Base-by-base conservation (phyloP, 331 rosid species). In the Cydonia oblonga region DNA sequence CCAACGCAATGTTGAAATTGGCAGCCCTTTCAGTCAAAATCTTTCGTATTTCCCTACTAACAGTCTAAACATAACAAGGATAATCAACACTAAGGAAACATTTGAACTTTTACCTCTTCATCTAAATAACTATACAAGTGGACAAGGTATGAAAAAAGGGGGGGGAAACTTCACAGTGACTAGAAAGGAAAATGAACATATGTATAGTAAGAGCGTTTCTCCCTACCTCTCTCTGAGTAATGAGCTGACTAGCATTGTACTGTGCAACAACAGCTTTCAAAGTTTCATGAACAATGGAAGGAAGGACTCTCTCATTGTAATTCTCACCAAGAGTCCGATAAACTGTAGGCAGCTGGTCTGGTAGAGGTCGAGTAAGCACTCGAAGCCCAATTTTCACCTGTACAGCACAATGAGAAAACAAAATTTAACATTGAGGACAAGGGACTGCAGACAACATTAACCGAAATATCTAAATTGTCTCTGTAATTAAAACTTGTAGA, bases 311-410 rank as follows among this genome's bases (percentile, higher is more conserved):
- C 63, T 91, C 97, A 33, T 91, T 89, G 75, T 80, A 95, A 74
- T 89, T 85, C 83, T 91, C 97, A 7, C 97, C 99, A 26, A 95
- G 93, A 14, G 90, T 85, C 59, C 96, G 92, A 84, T 91, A 95
- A 54, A 91, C 62, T 1, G 90, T 70, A 66, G 99, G 97, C 57
- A 95, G 73, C 35, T 89, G 82, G 58, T 80, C 73, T 14, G 96
- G 85, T 66, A 83, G 16, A 2, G 96, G 99, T 56, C 97, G 96
- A 22, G 99, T 95, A 79, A 95, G 97, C 59, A 95, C 98, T 74
- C 98, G 92, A 77, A 95, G 96, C 57, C 98, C 98, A 65, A 95
- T 95, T 81, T 81, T 95, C 72, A 95, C 98, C 98, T 95, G 81
- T 19, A 76, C 46, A 68, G 38, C 12, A 84, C 65, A 74, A 23